Base-by-base conservation (phyloP, 2,329 filamentous ascomycete species). In the Calonectria henricotiae region DNA sequence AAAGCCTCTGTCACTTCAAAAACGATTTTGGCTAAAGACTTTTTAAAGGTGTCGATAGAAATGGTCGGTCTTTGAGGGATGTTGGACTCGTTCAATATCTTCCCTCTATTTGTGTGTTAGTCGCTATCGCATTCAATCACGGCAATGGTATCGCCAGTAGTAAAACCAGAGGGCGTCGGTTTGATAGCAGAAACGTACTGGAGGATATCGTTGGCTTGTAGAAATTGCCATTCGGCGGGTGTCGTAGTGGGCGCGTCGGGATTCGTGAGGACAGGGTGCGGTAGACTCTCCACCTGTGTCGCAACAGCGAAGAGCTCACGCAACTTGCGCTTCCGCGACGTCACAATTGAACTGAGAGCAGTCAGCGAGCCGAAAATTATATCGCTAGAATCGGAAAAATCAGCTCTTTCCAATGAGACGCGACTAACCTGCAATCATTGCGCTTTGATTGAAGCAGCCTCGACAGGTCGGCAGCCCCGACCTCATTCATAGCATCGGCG, bases 321-420 rank as follows among this genome's bases (percentile, higher is more conserved):
- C 82, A 98, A 89, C 88, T 97, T 97, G 84, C 94, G 92, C 90
- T 97, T 96, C 84, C 94, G 93, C 88, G 93, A 94, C 84, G 88
- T 89, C 87, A 93, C 90, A 89, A 92, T 91, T 89, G 89, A 87
- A 85, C 91, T 93, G 81, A 70, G 76, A 72, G 72, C 27, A 46
- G 80, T 89, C 73, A 90, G 83, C 79, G 87, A 68, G 69, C 71
- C 79, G 62, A 84, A 85, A 83, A 78, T 77, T 66, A 80, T 75
- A 88, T 85, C 81, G 76, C 83, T 82, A 76, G 79, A 76, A 86
- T 86, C 85, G 85, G 83, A 85, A 85, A 85, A 86, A 80, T 80
- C 76, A 75, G 83, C 84, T 83, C 85, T 85, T 83, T 87, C 82
- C 66, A 76, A 71, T 83, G 81, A 79, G 75, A 76, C 70, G 69